Percentiles rank a stretch among this genome's conserved stretches.
phyloP scores from a whole-genome alignment of 768 basidiomycete species.

The Suillus brevipes region DNA sequence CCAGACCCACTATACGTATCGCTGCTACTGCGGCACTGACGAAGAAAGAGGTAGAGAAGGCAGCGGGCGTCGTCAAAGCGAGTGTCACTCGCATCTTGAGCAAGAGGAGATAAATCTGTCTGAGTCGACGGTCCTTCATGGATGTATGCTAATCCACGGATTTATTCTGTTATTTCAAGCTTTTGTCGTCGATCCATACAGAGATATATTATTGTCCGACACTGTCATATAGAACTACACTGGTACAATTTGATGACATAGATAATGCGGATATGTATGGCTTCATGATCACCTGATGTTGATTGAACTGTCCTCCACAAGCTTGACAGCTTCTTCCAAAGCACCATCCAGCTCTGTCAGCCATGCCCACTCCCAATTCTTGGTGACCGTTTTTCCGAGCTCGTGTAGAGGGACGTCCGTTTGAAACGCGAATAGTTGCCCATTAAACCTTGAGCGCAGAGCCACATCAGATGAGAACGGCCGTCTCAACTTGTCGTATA shows the following conservation, averaged over 20 bases:
- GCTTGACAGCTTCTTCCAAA: constrained; percentile 18
- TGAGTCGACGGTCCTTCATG: background rate
- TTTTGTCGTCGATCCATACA: background rate
- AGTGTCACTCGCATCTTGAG: constrained; percentile 74
- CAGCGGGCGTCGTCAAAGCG: constrained; percentile 68
- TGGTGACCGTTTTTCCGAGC: constrained; percentile 43
- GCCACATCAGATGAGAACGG: constrained; percentile 43
- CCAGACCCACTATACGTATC: constrained; percentile 83
- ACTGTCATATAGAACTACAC: background rate
- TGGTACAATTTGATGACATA: background rate
- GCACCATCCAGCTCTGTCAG: constrained; percentile 22
- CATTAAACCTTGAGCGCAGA: constrained; percentile 22
- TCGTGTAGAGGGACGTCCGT: constrained; percentile 33
- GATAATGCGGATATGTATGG: background rate
- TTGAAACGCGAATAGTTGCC: constrained; percentile 20
- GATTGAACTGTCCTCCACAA: constrained; percentile 12
- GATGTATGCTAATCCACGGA: constrained; percentile 35
- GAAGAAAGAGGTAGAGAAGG: constrained; percentile 92
- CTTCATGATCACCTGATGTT: background rate
- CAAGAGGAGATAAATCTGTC: constrained; percentile 45
- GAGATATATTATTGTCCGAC: background rate
- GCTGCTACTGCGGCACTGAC: constrained; percentile 76
- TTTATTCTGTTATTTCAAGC: constrained; percentile 14
- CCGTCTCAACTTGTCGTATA: constrained; percentile 53
- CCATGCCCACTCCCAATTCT: constrained; percentile 60